Percentiles rank a stretch among this genome's conserved stretches.
phyloP scores from a whole-genome alignment of 179 eudicot genomes.

The Drosera spatulata region DNA sequence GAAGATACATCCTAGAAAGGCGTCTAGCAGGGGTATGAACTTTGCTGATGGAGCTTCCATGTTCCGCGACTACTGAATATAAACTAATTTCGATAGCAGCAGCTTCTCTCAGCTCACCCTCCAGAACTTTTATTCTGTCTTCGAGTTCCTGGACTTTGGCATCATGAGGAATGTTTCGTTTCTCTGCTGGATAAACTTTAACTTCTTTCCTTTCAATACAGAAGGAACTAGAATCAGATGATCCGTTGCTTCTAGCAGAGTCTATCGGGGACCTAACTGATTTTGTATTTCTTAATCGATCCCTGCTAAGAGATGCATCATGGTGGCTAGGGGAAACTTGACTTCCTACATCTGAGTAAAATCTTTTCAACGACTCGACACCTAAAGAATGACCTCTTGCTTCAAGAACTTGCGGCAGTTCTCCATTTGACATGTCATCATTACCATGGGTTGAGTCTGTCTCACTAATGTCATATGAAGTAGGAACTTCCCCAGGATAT shows the following conservation, averaged over 20 bases:
- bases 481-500: conserved; percentile 1
- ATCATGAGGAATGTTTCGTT: conserved; percentile 25
- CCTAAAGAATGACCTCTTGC: conserved; percentile 17
- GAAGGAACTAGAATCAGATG: conserved; percentile 13
- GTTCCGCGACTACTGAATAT: conserved; percentile 87
- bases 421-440: conserved; percentile 16
- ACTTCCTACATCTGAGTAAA: conserved; percentile 15
- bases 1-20: conserved; percentile 73
- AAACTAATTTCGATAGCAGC: conserved; percentile 78
- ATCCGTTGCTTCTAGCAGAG: conserved; percentile 40
- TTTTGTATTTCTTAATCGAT: conserved; percentile 37
- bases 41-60: conserved; percentile 80
- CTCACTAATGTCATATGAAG: conserved; percentile 13
- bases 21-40: conserved; percentile 98
- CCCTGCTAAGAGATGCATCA: conserved; percentile 20
- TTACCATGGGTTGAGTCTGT: conserved; percentile 13
- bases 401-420: conserved; percentile 12
- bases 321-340: conserved; percentile 21
- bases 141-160: conserved; percentile 52
- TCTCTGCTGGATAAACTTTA: conserved; percentile 28
- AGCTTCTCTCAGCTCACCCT: conserved; percentile 84
- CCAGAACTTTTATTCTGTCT: conserved; percentile 49
- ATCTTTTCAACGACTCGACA: conserved; percentile 14
- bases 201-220: conserved; percentile 22
- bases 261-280: conserved; percentile 60